Evolutionary conservation across 306 rosid species (phyloP), one percentile per base, ranked within the genome.

Genomic region (Castanospermum australe): DNA sequence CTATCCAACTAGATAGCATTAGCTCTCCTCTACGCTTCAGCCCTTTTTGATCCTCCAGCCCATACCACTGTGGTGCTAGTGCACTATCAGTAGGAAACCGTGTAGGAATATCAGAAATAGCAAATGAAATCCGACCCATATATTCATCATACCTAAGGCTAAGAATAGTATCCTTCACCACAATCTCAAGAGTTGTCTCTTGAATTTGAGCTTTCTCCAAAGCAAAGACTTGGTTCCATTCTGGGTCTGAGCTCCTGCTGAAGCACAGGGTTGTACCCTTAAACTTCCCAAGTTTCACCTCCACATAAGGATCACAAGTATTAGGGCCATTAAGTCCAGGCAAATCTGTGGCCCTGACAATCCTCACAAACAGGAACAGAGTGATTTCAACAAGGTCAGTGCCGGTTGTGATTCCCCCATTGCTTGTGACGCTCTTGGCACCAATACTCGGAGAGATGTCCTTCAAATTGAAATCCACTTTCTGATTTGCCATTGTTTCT

Each of bases 181-280:
- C 11, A 52, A 85, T 68, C 36, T 80, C 84, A 8, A 84, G 68
- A 35, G 20, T 33, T n/a, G 36, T 32, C 17, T 80, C 87, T 55
- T 75, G 30, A 63, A 33, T 56, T 41, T 54, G 28, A 54, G 64
- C 80, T 51, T 77, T 71, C 47, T 76, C 83, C 13, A 82, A 25
- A 20, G 81, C 88, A 25, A 85, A 85, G 22, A 81, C 84, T 52
- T 85, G 81, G 69, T 81, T 24, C 88, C 86, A 81, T 62, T 73
- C 76, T 11, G 84, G 86, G 14, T 81, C 33, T 10, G 42, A 73
- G 38, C 10, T 71, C 18, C 42, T 15, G 11, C 15, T 28, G 24
- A 51, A 56, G 47, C 69, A 73, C 12, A 21, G 6, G 3, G 88
- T 81, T 44, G 48, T 28, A 3, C 65, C 81, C 38, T 28, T 77